Evolutionary conservation across 1,284 basidiomycete species (phyloP), one percentile per base, ranked within the genome.

Genomic region (Cryptococcus sp.): DNA sequence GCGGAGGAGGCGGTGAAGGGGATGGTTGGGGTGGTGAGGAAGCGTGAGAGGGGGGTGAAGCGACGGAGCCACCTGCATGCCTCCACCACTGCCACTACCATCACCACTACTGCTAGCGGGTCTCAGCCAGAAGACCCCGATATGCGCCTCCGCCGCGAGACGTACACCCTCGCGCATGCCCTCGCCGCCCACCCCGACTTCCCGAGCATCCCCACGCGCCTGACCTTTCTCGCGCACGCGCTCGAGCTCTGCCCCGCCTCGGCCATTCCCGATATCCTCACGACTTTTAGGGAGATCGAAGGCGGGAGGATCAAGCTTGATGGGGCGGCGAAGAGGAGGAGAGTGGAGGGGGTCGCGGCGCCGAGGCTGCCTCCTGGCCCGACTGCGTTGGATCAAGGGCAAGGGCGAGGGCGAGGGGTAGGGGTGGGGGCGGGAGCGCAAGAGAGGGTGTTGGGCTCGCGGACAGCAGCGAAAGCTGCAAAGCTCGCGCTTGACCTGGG

Each of bases 181-280:
- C 83, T 96, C 2, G 92, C 90, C 15, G 83, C 86, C 52, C 87
- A 91, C 64, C 79, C 83, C 15, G 88, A 88, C 66, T 91, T 87
- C 65, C 70, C 81, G 1, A 86, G 91, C 63, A 76, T 83, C 4
- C 76, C 80, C 13, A 83, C 85, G 65, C 89, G 87, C 66, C 78
- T 89, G 61, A 78, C 76, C 1, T 80, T 95, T 1, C 77, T 96
- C n/a, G 90, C 88, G 3, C 83, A 85, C 55, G 88, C 92, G 3
- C 79, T 96, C 33, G 86, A 91, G 66, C 81, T 95, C n/a, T 94
- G 91, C 70, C 91, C 92, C 1, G 71, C 87, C 0, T 89, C 90
- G 49, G 82, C 84, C 61, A 80, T 94, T 9, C 79, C 85, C 21
- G 85, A 88, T 57, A 79, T 95, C 24, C 80, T 96, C 18, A 73